phyloP scores from a whole-genome alignment of 2,329 filamentous ascomycete genomes.

The Fusarium napiforme region DNA sequence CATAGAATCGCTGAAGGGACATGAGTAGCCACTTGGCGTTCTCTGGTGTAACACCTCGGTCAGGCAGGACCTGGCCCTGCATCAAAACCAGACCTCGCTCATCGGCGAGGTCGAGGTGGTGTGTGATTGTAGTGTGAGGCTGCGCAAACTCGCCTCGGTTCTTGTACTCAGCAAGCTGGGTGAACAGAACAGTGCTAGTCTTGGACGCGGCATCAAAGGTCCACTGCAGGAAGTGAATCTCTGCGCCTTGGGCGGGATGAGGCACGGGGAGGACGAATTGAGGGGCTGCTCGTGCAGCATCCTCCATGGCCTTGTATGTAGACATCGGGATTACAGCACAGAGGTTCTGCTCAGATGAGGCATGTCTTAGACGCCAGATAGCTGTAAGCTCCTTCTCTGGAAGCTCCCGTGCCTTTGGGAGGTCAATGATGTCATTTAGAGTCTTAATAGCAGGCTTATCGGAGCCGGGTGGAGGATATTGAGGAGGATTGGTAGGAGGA shows the following conservation, averaged over 20 bases:
- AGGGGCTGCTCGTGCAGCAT: conserved; percentile 78
- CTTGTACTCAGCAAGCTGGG: conserved; percentile 93
- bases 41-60: conserved; percentile 78
- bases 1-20: conserved; percentile 95
- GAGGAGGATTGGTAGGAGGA: conserved; percentile 18
- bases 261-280: conserved; percentile 92
- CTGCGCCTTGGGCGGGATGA: conserved; percentile 74
- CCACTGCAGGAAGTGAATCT: conserved; percentile 98
- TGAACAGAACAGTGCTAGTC: conserved; percentile 87
- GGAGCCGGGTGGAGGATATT: conserved; percentile 26
- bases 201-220: conserved; percentile 77
- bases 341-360: conserved; percentile 76
- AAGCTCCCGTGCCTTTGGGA: conserved; percentile 78
- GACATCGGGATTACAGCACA: conserved; percentile 81
- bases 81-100: conserved; percentile 85
- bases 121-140: conserved; percentile 93
- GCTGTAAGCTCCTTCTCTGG: conserved; percentile 84
- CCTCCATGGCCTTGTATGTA: conserved; percentile 79
- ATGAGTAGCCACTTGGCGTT: conserved; percentile 92
- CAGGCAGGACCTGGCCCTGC: conserved; percentile 82
- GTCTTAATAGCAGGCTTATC: conserved; percentile 55
- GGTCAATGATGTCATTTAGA: conserved; percentile 72
- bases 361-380: conserved; percentile 91
- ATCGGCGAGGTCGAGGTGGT: conserved; percentile 82
- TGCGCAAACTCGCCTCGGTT: conserved; percentile 86